Conservation (phyloP, 495 filamentous ascomycete species). For the Friedmanniomyces endolithicus region DNA sequence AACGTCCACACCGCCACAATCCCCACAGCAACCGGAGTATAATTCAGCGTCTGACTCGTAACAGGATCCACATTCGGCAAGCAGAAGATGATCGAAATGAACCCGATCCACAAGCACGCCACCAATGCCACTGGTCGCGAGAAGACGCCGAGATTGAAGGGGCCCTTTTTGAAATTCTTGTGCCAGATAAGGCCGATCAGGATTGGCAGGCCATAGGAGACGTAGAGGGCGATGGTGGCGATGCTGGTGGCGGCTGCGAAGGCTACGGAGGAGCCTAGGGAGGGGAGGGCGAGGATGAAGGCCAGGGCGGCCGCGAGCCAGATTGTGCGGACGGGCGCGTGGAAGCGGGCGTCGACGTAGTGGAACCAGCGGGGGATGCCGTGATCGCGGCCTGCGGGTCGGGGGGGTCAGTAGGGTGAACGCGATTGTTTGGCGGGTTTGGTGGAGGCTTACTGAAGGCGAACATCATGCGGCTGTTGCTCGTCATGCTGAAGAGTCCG, state of each 20-base stretch:
- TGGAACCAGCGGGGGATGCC: constrained; percentile 34
- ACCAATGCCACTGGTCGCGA: constrained; percentile 43
- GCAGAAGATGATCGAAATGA: constrained; percentile 52
- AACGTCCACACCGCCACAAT: constrained; percentile 41
- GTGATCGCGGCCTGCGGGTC: constrained; percentile 30
- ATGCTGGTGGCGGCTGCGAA: constrained; percentile 51
- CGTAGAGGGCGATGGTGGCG: constrained; percentile 52
- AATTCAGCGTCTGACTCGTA: constrained; percentile 46
- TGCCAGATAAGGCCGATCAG: constrained; percentile 43
- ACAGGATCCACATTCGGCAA: constrained; percentile 50
- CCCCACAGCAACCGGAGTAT: constrained; percentile 52
- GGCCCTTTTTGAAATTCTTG: constrained; percentile 29
- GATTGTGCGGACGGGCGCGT: constrained; percentile 43
- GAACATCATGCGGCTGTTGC: constrained; percentile 54
- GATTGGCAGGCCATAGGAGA: constrained; percentile 54
- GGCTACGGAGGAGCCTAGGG: constrained; percentile 47
- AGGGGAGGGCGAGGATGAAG: constrained; percentile 48
- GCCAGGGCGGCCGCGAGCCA: constrained; percentile 45
- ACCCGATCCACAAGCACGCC: constrained; percentile 39
- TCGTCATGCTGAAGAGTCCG: constrained; percentile 46
- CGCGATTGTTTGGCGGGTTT: too few species aligned
- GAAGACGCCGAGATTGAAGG: constrained; percentile 45
- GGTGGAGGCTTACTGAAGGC: constrained; percentile 33
- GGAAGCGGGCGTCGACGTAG: constrained; percentile 35
- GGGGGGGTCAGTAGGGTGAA: background rate